Conservation (phyloP, 805 yeast genomes). For the Wickerhamia fluorescens region DNA sequence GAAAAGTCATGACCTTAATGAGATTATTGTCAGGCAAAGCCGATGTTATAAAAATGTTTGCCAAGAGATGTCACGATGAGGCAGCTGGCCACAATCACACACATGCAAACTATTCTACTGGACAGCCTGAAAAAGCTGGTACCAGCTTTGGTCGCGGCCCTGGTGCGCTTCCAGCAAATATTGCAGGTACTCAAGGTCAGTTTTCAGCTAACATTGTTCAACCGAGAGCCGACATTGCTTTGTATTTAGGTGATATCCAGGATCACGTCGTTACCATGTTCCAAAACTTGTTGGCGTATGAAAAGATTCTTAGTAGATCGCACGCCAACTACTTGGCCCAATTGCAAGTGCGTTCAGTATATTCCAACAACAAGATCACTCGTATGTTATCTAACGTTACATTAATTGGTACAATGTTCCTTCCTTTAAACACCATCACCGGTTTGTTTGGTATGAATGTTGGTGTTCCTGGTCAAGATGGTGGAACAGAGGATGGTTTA, state of each 20-base stretch:
- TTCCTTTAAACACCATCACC: conserved; percentile 22
- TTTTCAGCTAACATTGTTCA: conserved; percentile 6
- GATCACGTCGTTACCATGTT: conserved; percentile 27
- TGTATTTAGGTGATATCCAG: conserved; percentile 24
- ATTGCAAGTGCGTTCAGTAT: conserved; percentile 22
- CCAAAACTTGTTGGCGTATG: conserved; percentile 22
- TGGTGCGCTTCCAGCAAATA: conserved; percentile 19
- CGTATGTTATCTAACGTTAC: conserved; percentile 22
- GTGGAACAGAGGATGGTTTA: conserved; percentile 1
- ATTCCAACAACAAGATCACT: conserved; percentile 18
- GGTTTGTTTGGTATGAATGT: conserved; percentile 25
- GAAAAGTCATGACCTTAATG: conserved; percentile 25
- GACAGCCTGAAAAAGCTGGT: conserved; percentile 14
- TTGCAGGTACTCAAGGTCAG: conserved; percentile 2
- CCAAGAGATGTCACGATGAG: conserved; percentile 23
- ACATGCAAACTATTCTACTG: conserved; percentile 5
- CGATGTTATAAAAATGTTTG: conserved; percentile 23
- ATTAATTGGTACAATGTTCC: conserved; percentile 19
- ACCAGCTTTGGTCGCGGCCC: conserved; percentile 31
- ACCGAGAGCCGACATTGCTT: conserved; percentile 24
- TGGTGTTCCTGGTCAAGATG: conserved; percentile 15
- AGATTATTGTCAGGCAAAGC: conserved; percentile 22
- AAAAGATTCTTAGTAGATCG: conserved; percentile 20
- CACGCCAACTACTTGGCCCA: conserved; percentile 25
- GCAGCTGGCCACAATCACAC: conserved; percentile 6